These are phyloP conservation scores for Nakaseomyces uthaithaninus DNA, from an alignment of 1,139 yeast species.

Conservation along the genomic window DNA sequence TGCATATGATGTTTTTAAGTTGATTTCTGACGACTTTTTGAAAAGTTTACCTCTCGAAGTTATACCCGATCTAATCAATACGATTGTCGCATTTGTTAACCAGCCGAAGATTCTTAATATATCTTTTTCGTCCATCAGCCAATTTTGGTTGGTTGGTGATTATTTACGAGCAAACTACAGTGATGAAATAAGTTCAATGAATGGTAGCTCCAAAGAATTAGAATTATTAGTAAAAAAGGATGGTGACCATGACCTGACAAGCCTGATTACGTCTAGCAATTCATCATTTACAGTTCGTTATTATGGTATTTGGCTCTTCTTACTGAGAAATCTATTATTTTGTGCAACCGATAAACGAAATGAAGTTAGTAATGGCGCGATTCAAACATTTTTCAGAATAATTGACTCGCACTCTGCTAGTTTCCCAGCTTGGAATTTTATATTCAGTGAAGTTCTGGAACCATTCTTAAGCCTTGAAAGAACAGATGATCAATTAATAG, in stretches of 20 bases:
- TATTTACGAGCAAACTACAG: conserved; percentile 39
- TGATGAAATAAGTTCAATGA: too few relatives aligned
- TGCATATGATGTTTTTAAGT: conserved; percentile 71
- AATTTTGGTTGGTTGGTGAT: conserved; percentile 87
- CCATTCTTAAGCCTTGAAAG: conserved; percentile 33
- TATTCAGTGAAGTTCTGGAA: conserved; percentile 45
- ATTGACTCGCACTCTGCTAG: conserved; percentile 66
- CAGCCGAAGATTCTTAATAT: conserved; percentile 73
- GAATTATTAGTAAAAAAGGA: background rate
- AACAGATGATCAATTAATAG: conserved; percentile 19
- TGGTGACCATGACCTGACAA: background rate
- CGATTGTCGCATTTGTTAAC: conserved; percentile 59
- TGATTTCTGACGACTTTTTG: conserved; percentile 77
- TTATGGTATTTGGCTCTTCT: conserved; percentile 51
- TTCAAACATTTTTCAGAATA: conserved; percentile 79
- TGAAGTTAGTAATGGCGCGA: conserved; percentile 82
- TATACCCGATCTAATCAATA: conserved; percentile 57
- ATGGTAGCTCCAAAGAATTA: background rate
- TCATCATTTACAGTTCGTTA: conserved; percentile 8
- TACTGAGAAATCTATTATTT: conserved; percentile 52
- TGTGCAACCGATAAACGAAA: conserved; percentile 58
- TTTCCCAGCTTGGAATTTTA: conserved; percentile 49
- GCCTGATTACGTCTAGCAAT: conserved; percentile 14
- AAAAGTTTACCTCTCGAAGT: conserved; percentile 58
- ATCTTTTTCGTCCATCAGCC: conserved; percentile 82